Percentiles rank a stretch among this genome's conserved stretches.
Evolutionary conservation across 73 alveolate genomes (phyloP).

Genomic region (Tetrahymena borealis): DNA sequence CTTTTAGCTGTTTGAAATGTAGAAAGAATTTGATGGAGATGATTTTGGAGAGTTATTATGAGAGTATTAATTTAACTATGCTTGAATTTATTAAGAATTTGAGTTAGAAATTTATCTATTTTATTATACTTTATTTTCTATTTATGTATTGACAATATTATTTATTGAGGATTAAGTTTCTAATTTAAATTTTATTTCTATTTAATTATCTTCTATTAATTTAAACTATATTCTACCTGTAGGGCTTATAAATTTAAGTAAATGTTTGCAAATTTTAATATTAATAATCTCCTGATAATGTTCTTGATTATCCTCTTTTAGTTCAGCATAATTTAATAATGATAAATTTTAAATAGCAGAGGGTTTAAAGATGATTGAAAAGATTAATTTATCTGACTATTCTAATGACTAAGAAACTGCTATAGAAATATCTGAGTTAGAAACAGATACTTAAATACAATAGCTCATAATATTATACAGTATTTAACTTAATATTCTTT

Average conservation of each 20-base stretch:
- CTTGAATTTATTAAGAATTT: no score
- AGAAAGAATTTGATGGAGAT: no score
- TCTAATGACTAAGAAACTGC: neutral
- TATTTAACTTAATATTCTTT: neutral
- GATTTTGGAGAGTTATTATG: no score
- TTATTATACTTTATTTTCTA: neutral
- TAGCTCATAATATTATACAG: neutral
- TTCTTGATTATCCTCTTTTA: neutral
- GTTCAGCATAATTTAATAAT: neutral
- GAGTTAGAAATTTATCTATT: no score
- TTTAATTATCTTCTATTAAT: neutral
- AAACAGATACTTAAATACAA: neutral
- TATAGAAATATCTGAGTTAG: neutral
- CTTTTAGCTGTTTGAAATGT: no score
- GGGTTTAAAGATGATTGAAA: neutral
- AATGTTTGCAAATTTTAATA: neutral
- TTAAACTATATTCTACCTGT: neutral
- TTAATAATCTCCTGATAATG: neutral
- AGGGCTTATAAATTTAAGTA: neutral
- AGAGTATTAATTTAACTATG: no score
- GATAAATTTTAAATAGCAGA: neutral
- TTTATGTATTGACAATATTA: neutral
- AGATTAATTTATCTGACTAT: neutral
- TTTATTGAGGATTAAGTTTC: neutral
- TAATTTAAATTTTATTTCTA: neutral